Conservation (phyloP, 225 moss, liverwort and hornwort species). For the Neckera pumila region DNA sequence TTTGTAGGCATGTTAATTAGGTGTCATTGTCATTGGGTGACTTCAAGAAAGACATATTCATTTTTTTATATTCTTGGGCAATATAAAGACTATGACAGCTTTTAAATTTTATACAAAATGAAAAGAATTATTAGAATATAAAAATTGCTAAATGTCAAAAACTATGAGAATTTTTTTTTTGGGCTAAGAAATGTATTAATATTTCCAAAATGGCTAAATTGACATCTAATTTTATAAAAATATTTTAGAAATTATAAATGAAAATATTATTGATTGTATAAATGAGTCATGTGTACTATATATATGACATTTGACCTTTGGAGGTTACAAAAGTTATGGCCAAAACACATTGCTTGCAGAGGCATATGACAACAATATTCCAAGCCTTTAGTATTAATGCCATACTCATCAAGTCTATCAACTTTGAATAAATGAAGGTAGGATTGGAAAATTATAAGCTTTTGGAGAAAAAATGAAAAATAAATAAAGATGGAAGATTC, state of each 20-base stretch:
- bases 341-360: no score
- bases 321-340: neutral
- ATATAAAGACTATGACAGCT: neutral
- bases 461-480: neutral
- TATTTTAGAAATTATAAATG: neutral
- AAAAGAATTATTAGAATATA: no score
- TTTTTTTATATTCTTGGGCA: neutral
- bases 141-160: neutral
- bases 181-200: neutral
- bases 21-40: neutral
- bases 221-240: neutral
- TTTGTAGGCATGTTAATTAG: neutral
- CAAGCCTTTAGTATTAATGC: no score
- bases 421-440: neutral
- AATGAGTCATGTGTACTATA: neutral
- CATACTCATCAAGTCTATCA: no score
- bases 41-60: neutral
- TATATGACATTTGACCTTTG: neutral
- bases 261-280: neutral
- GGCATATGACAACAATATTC: no score
- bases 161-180: no score
- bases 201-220: accelerated
- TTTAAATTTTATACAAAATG: neutral
- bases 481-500: neutral
- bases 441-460: neutral